Conservation (phyloP, 169 alveolate genomes). For the Eimeria acervulina region DNA sequence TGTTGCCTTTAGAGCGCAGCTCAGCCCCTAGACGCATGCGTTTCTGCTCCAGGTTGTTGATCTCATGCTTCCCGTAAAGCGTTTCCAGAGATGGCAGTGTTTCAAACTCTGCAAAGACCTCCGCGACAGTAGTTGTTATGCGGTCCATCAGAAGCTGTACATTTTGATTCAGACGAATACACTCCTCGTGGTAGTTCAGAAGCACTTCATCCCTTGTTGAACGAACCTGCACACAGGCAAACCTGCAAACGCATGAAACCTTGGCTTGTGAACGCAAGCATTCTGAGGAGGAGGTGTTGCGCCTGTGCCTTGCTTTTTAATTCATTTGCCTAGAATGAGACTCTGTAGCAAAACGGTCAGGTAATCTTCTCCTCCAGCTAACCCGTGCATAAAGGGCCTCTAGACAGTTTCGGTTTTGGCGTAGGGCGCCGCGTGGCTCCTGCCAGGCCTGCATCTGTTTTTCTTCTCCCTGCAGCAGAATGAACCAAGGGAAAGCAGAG, state of each 20-base stretch:
- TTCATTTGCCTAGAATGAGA: neutral
- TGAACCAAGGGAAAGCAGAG: neutral
- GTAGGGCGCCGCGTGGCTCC: neutral
- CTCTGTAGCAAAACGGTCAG: neutral
- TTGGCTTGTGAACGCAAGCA: neutral
- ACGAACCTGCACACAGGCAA: constrained; percentile 16
- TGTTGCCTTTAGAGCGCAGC: constrained; percentile 46
- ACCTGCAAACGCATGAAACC: neutral
- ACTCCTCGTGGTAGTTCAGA: constrained; percentile 66
- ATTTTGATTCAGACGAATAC: constrained; percentile 71
- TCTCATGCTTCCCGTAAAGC: neutral
- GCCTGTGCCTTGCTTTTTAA: no score
- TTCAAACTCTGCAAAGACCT: constrained; percentile 52
- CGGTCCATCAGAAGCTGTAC: constrained; percentile 67
- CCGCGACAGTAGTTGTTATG: neutral
- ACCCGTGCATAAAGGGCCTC: constrained; percentile 45
- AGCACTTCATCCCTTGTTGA: constrained; percentile 30
- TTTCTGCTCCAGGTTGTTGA: no score
- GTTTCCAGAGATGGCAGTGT: constrained; percentile 18
- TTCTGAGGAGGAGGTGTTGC: neutral
- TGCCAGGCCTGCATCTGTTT: constrained; percentile 58
- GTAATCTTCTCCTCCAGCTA: neutral
- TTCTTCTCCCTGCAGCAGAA: constrained; percentile 27
- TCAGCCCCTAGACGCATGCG: neutral
- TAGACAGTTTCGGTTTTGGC: constrained; percentile 7